These are phyloP conservation scores for Colletotrichum sp. DNA, from an alignment of 2,329 filamentous ascomycete species.

Conservation along the genomic window DNA sequence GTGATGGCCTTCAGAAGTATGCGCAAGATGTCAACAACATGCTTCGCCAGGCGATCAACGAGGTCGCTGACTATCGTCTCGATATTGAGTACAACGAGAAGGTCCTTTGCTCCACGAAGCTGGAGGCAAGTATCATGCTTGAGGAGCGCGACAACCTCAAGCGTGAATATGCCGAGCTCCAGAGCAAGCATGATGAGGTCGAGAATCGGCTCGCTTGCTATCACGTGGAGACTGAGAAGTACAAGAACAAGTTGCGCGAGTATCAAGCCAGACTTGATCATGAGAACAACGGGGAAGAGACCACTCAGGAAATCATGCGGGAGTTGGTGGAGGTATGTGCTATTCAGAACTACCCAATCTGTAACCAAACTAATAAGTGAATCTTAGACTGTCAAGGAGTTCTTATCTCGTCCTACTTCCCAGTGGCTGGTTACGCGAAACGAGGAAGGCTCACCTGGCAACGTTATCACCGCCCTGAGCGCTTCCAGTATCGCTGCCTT, in stretches of 20 bases:
- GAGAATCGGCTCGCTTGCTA: conserved; percentile 24
- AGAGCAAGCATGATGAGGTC: conserved; percentile 22
- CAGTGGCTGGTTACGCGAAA: conserved; percentile 9
- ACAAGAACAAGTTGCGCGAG: conserved; percentile 20
- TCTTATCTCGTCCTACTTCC: neutral
- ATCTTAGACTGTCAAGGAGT: conserved; percentile 7
- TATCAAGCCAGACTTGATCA: conserved; percentile 13
- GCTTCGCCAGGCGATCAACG: conserved; percentile 21
- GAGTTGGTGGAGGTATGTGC: conserved; percentile 24
- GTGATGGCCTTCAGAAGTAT: conserved; percentile 25
- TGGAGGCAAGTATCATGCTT: conserved; percentile 15
- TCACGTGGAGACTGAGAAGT: conserved; percentile 18
- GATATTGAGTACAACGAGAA: conserved; percentile 38
- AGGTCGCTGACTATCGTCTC: conserved; percentile 27
- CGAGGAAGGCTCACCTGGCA: neutral
- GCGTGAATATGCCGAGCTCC: conserved; percentile 27
- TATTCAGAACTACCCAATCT: neutral
- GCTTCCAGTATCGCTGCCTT: conserved; percentile 16
- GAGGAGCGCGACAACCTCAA: conserved; percentile 20
- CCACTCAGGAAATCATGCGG: conserved; percentile 28
- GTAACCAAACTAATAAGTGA: neutral
- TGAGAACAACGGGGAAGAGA: conserved; percentile 11
- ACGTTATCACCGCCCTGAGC: conserved; percentile 1
- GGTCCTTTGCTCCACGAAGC: conserved; percentile 21
- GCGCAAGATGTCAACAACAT: conserved; percentile 32